phyloP scores from a whole-genome alignment of 2,329 filamentous ascomycete genomes.

The Xylariaceae sp. region DNA sequence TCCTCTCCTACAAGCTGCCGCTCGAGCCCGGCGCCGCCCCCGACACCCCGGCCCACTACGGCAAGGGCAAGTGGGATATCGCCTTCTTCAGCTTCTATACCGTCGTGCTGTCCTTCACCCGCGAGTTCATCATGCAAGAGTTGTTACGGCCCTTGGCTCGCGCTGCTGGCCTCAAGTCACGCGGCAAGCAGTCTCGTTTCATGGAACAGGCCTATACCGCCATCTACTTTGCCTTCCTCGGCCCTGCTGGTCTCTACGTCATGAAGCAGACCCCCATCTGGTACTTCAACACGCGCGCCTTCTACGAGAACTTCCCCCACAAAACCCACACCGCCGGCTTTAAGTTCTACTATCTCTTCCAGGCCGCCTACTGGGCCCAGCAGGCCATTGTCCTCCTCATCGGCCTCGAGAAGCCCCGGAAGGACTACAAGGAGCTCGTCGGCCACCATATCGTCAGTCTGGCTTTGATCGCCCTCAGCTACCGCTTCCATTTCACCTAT shows the following conservation, averaged over 20 bases:
- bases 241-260: constrained; percentile 64
- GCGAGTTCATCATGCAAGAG: constrained; percentile 72
- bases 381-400: constrained; percentile 84
- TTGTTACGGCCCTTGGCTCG: constrained; percentile 61
- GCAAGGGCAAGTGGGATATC: constrained; percentile 78
- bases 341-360: constrained; percentile 95
- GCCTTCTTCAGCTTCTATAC: constrained; percentile 70
- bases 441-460: constrained; percentile 88
- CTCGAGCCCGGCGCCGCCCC: constrained; percentile 37
- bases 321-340: constrained; percentile 72
- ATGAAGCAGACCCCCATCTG: constrained; percentile 81
- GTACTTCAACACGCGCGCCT: constrained; percentile 89
- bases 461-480: constrained; percentile 77
- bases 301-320: constrained; percentile 89
- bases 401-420: constrained; percentile 86
- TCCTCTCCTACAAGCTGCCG: constrained; percentile 80
- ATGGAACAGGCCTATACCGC: constrained; percentile 75
- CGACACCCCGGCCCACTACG: constrained; percentile 63
- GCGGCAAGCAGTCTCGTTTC: constrained; percentile 64
- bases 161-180: constrained; percentile 53
- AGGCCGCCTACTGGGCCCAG: constrained; percentile 94
- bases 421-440: constrained; percentile 92
- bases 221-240: constrained; percentile 65
- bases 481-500: constrained; percentile 95
- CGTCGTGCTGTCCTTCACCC: constrained; percentile 66